These are phyloP conservation scores for Mortierella sp. DNA, from an alignment of 371 early-diverging fungal genomes.

Conservation along the genomic window DNA sequence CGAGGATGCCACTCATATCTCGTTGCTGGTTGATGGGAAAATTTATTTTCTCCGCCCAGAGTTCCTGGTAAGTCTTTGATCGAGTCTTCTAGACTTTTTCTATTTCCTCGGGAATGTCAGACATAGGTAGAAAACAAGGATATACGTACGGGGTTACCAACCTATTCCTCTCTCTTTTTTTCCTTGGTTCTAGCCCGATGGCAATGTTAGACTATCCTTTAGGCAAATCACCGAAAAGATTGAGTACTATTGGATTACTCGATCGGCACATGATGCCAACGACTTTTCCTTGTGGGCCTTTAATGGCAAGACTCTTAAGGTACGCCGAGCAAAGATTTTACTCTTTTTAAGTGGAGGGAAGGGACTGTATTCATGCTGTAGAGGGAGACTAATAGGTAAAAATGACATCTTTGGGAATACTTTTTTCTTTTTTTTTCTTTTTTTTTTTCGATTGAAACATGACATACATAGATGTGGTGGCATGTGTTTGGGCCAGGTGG, in stretches of 20 bases:
- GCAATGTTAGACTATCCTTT: constrained; percentile 47
- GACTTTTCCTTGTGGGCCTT: constrained; percentile 80
- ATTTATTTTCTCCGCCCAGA: constrained; percentile 50
- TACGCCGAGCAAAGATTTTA: constrained; percentile 38
- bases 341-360: neutral
- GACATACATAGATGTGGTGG: constrained; percentile 49
- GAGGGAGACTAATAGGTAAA: neutral
- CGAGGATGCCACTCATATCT: constrained; percentile 31
- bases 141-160: neutral
- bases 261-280: constrained; percentile 59
- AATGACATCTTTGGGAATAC: neutral
- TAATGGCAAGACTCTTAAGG: constrained; percentile 75
- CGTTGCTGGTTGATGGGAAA: constrained; percentile 46
- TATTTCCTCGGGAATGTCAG: no score
- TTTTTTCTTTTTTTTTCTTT: neutral
- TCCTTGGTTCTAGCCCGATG: constrained; percentile 29
- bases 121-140: no score
- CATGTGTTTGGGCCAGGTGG: constrained; percentile 47
- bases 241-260: constrained; percentile 80
- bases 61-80: constrained; percentile 31
- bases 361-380: neutral
- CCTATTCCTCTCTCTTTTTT: neutral
- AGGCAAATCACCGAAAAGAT: constrained; percentile 67
- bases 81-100: neutral
- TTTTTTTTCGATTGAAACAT: neutral